Conservation (phyloP, 1,139 yeast species). For the Magnusiomyces suaveolens region DNA sequence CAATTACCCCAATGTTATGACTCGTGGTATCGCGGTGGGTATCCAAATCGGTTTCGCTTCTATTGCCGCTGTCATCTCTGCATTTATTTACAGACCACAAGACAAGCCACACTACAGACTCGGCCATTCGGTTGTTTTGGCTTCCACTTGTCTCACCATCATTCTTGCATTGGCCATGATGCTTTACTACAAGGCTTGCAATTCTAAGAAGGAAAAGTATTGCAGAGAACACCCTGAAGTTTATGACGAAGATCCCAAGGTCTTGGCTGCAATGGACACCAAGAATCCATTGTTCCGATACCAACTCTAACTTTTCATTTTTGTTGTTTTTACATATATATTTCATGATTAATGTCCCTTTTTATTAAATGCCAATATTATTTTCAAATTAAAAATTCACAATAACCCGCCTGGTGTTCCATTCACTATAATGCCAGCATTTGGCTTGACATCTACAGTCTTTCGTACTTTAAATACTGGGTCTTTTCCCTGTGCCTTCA, state of each 20-base stretch:
- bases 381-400: conserved; percentile 14
- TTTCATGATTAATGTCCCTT: neutral
- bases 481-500: conserved; percentile 77
- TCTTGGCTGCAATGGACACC: neutral
- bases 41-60: conserved; percentile 13
- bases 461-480: conserved; percentile 93
- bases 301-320: neutral
- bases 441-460: conserved; percentile 41
- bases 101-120: conserved; percentile 11
- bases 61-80: conserved; percentile 34
- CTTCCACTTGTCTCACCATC: neutral
- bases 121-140: conserved; percentile 10
- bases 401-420: conserved; percentile 33
- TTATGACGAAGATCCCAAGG: neutral
- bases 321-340: neutral
- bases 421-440: conserved; percentile 25
- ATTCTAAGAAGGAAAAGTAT: neutral
- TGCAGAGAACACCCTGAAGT: conserved; percentile 3
- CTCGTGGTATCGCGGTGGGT: conserved; percentile 12
- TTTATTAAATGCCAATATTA: neutral
- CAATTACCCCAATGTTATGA: conserved; percentile 6
- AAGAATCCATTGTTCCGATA: conserved; percentile 4
- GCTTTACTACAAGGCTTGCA: neutral
- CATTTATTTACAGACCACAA: conserved; percentile 30
- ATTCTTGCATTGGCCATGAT: neutral